Percentiles rank a stretch among this genome's conserved stretches.
phyloP scores from a whole-genome alignment of 2,329 filamentous ascomycete genomes.

The Talaromyces sp. region DNA sequence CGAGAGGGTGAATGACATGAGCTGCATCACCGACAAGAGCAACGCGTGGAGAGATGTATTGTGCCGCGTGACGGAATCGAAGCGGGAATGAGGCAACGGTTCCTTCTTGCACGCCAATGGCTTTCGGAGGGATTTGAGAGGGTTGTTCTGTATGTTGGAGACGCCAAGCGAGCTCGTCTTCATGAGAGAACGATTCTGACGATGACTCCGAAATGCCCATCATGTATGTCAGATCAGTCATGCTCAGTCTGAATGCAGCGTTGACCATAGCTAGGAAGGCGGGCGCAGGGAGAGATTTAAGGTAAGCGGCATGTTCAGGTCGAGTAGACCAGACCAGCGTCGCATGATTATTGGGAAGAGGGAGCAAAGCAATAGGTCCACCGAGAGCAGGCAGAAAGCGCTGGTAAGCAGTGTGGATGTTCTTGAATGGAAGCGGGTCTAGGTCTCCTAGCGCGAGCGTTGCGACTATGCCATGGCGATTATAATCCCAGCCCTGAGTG shows the following conservation, averaged over 20 bases:
- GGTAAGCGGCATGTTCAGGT: conserved; percentile 71
- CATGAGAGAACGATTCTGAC: conserved; percentile 51
- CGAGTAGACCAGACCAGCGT: conserved; percentile 96
- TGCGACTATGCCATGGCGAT: conserved; percentile 85
- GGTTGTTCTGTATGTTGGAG: conserved; percentile 67
- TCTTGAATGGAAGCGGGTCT: conserved; percentile 34
- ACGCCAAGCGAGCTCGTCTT: conserved; percentile 83
- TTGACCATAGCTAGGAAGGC: conserved; percentile 90
- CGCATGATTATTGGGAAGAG: conserved; percentile 78
- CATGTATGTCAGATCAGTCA: conserved; percentile 81
- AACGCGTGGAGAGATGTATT: conserved; percentile 86
- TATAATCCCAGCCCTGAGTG: conserved; percentile 90
- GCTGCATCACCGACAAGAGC: conserved; percentile 93
- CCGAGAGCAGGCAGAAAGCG: conserved; percentile 79
- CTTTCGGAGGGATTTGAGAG: conserved; percentile 64
- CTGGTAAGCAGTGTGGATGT: conserved; percentile 81
- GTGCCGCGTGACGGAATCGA: conserved; percentile 88
- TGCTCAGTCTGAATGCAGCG: conserved; percentile 81
- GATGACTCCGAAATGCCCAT: conserved; percentile 61
- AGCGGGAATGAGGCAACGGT: conserved; percentile 89
- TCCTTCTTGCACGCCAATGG: conserved; percentile 72
- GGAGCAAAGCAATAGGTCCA: conserved; percentile 87
- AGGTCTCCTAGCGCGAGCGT: conserved; percentile 70
- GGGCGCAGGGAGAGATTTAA: conserved; percentile 72
- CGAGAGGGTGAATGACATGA: conserved; percentile 91